Conservation (phyloP, 345 rosid species). For the Psidium friedrichsthalianum region DNA sequence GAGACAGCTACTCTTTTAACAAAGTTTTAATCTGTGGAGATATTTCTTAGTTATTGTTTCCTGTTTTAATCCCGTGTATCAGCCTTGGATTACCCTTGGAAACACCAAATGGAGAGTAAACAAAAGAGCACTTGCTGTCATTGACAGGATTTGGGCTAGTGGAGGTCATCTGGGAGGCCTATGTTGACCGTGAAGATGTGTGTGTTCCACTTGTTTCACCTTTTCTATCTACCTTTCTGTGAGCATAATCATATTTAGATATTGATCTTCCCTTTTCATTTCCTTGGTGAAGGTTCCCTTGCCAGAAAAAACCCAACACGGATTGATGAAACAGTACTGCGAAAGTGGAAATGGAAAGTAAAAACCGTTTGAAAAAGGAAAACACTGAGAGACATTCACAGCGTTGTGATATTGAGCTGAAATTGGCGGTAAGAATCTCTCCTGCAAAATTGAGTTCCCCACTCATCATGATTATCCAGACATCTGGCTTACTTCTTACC, state of each 20-base stretch:
- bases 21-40: not conserved
- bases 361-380: slow-evolving; percentile 49
- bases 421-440: slow-evolving; percentile 72
- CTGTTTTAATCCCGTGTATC: slow-evolving; percentile 12
- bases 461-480: not conserved
- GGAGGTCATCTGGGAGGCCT: slow-evolving; percentile 78
- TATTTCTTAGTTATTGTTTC: not conserved
- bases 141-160: slow-evolving; percentile 89
- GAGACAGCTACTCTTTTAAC: not conserved
- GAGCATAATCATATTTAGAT: not conserved
- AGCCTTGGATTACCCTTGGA: slow-evolving; percentile 94
- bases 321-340: slow-evolving; percentile 54
- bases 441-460: not conserved
- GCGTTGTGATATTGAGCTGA: slow-evolving; percentile 87
- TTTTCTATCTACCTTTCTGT: not conserved
- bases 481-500: not conserved
- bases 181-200: slow-evolving; percentile 94
- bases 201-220: slow-evolving; percentile 17
- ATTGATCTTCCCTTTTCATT: not conserved
- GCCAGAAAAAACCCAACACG: slow-evolving; percentile 62
- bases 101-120: slow-evolving; percentile 91
- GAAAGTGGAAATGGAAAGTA: slow-evolving; percentile 85
- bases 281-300: slow-evolving; percentile 33
- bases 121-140: slow-evolving; percentile 64
- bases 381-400: slow-evolving; percentile 89